These are phyloP conservation scores for Mucor mucedo DNA, from an alignment of 371 early-diverging fungal species.

Conservation along the genomic window DNA sequence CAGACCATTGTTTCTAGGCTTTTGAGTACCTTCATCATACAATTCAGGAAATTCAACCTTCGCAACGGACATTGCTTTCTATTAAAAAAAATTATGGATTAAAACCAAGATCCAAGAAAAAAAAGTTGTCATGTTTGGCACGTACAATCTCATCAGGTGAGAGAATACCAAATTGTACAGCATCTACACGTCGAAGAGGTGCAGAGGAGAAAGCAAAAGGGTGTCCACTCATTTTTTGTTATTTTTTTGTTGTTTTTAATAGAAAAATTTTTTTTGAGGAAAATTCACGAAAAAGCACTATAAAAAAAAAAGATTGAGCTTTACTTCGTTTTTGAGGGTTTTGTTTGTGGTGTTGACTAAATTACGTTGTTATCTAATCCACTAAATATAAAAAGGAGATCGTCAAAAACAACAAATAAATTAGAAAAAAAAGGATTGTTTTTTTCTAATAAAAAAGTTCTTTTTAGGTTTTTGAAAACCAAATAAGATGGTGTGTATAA, in stretches of 20 bases:
- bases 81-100: slow-evolving; percentile 21
- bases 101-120: slow-evolving; percentile 8
- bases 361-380: slow-evolving; percentile 5
- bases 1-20: slow-evolving; percentile 87
- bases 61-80: slow-evolving; percentile 97
- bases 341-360: not conserved
- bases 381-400: slow-evolving; percentile 7
- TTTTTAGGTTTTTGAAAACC: not conserved
- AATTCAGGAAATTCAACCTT: slow-evolving; percentile 96
- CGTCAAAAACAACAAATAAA: slow-evolving; percentile 5
- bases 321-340: not conserved
- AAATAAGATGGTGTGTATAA: slow-evolving; percentile 9
- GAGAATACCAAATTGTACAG: slow-evolving; percentile 96
- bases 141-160: slow-evolving; percentile 95
- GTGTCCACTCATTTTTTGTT: slow-evolving; percentile 56
- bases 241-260: slow-evolving; percentile 4
- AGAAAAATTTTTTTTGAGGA: slow-evolving; percentile 9
- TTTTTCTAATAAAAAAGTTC: too few species aligned
- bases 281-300: slow-evolving; percentile 1
- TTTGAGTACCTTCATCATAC: slow-evolving; percentile 90
- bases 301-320: not conserved
- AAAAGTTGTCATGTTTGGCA: slow-evolving; percentile 18
- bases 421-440: not conserved
- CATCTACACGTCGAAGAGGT: slow-evolving; percentile 87
- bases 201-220: slow-evolving; percentile 85